A percentile compares a stretch with the other conserved stretches of the same genome.
Conservation (phyloP, 306 rosid species). For the Vicia faba region DNA sequence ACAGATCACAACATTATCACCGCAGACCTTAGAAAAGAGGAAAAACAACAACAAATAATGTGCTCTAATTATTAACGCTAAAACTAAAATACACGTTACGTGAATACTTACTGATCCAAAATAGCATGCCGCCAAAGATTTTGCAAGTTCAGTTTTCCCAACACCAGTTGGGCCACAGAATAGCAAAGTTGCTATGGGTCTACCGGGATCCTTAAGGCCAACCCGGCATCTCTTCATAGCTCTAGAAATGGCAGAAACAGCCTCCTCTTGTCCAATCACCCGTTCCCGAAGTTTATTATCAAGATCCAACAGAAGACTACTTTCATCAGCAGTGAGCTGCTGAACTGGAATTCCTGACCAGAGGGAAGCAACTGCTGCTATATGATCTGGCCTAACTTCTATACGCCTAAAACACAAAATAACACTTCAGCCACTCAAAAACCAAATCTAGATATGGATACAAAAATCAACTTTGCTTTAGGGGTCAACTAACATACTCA, state of each 20-base stretch:
- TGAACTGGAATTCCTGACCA: slow-evolving; percentile 87
- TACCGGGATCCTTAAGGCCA: slow-evolving; percentile 76
- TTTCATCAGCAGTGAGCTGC: slow-evolving; percentile 78
- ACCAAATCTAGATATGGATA: slow-evolving; percentile 32
- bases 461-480: slow-evolving; percentile 30
- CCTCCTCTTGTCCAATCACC: slow-evolving; percentile 85
- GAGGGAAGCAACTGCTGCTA: slow-evolving; percentile 77
- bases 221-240: slow-evolving; percentile 79
- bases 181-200: slow-evolving; percentile 78
- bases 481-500: slow-evolving; percentile 58
- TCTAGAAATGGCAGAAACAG: slow-evolving; percentile 70
- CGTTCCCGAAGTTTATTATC: slow-evolving; percentile 65
- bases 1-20: background rate
- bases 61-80: slow-evolving; percentile 9
- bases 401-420: slow-evolving; percentile 50
- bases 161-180: slow-evolving; percentile 91
- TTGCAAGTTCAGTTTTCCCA: slow-evolving; percentile 86
- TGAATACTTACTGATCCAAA: slow-evolving; percentile 74
- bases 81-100: background rate
- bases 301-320: slow-evolving; percentile 57
- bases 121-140: slow-evolving; percentile 71
- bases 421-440: slow-evolving; percentile 36
- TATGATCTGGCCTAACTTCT: slow-evolving; percentile 63
- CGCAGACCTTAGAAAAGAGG: slow-evolving; percentile 8
- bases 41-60: background rate